Percentiles rank a stretch among this genome's conserved stretches.
These are phyloP conservation scores for Sordariomycetes sp. DNA, from an alignment of 2,329 filamentous ascomycete species.

Conservation along the genomic window DNA sequence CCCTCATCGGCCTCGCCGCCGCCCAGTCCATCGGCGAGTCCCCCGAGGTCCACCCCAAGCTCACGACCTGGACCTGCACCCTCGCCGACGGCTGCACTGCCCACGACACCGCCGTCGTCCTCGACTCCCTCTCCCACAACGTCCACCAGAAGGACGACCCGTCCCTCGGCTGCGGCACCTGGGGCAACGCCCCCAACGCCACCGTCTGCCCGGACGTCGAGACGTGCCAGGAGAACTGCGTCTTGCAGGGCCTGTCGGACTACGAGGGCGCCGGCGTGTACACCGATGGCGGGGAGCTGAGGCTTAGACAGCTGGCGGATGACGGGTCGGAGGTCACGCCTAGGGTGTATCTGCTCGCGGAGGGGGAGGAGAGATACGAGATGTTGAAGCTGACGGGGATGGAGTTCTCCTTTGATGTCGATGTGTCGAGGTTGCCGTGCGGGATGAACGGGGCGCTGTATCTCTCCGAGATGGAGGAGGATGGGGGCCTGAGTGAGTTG, in stretches of 20 bases:
- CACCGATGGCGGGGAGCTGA: conserved; percentile 16
- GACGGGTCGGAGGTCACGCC: conserved; percentile 16
- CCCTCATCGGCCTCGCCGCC: conserved; percentile 14
- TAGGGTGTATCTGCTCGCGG: conserved; percentile 45
- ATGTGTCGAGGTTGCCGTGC: conserved; percentile 50
- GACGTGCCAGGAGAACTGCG: conserved; percentile 38
- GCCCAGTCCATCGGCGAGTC: conserved; percentile 24
- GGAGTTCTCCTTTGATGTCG: conserved; percentile 55
- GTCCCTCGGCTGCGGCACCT: conserved; percentile 16
- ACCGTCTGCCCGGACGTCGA: conserved; percentile 33
- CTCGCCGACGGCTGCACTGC: conserved; percentile 30
- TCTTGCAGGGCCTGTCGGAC: conserved; percentile 34
- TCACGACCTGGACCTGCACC: conserved; percentile 39
- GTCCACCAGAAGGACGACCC: conserved; percentile 26
- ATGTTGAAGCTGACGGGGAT: conserved; percentile 44
- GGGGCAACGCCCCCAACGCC: conserved; percentile 20
- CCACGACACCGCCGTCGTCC: conserved; percentile 32
- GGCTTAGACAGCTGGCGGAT: conserved; percentile 14
- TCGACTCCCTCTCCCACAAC: conserved; percentile 31
- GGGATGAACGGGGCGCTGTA: conserved; percentile 57
- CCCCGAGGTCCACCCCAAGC: conserved; percentile 33
- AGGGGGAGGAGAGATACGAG: conserved; percentile 41
- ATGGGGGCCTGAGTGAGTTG: conserved; percentile 41
- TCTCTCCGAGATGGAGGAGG: conserved; percentile 38
- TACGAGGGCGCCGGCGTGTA: conserved; percentile 23